Conservation (phyloP, 768 basidiomycete genomes). For the Mycena belliarum region DNA sequence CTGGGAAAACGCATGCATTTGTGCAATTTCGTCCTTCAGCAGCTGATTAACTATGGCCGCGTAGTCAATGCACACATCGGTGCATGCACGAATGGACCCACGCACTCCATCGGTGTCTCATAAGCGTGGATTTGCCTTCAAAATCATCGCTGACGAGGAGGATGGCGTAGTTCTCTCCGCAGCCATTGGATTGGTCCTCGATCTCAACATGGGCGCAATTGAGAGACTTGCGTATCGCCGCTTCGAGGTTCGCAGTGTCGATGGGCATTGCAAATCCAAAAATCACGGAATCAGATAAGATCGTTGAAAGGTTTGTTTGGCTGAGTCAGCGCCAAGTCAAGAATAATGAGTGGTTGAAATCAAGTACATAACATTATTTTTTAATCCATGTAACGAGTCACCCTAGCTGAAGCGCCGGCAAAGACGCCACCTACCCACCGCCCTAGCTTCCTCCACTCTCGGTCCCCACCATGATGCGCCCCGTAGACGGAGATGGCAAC, state of each 20-base stretch:
- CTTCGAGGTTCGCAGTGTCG: constrained; percentile 54
- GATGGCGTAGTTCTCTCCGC: constrained; percentile 77
- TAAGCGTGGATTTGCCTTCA: constrained; percentile 79
- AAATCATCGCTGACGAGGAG: constrained; percentile 80
- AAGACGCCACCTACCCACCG: constrained; percentile 32
- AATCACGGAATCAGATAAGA: constrained; percentile 12
- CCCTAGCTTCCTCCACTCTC: constrained; percentile 30
- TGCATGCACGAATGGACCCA: constrained; percentile 5
- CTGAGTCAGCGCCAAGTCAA: not conserved
- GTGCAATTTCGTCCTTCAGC: constrained; percentile 70
- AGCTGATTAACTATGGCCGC: constrained; percentile 66
- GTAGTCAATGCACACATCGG: not conserved
- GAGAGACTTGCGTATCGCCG: constrained; percentile 62
- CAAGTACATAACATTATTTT: not conserved
- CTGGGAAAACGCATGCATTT: constrained; percentile 90
- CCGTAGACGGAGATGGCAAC: constrained; percentile 58
- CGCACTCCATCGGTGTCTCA: constrained; percentile 70
- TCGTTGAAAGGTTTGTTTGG: not conserved
- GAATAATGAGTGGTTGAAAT: too few species aligned
- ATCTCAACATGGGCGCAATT: constrained; percentile 71
- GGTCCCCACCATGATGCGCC: constrained; percentile 26
- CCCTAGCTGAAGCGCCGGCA: constrained; percentile 26
- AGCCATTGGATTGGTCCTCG: constrained; percentile 76
- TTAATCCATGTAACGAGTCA: constrained; percentile 8
- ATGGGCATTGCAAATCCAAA: constrained; percentile 54